Evolutionary conservation across 805 yeast species (phyloP), one percentile per base, ranked within the genome.

Genomic region (Maudiozyma barnettii): DNA sequence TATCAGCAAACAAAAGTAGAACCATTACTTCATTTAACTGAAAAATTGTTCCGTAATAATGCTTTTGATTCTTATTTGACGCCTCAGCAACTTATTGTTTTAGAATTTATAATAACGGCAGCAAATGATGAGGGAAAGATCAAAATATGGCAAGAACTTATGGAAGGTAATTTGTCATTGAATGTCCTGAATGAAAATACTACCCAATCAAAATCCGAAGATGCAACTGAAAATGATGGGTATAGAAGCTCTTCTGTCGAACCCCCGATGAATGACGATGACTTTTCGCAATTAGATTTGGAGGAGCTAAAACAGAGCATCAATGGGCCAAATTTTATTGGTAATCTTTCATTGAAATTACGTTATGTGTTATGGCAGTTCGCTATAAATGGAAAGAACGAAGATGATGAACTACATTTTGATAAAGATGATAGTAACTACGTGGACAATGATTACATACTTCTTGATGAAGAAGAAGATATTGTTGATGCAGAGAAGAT

Each of bases 361-460:
- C 69, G 91, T 52, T 83, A 82, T 54, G 72, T 83, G 12, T 66
- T 84, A 21, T 84, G 86, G 78, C 90, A 84, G 55, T 79, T 77
- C 58, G 89, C 60, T 7, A 51, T 58, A 31, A 63, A 57, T 45
- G 46, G 54, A 8, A 50, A 59, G 21, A 63, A 51, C 37, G 52
- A 54, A 35, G 73, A 69, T 35, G 70, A 68, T 41, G 61, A 63
- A 20, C 5, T 21, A 12, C 20, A 39, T 39, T 21, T 39, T 13
- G 39, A 36, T 18, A 4, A 7, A 31, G 45, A 43, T 7, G 18
- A 13, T 41, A 6, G n/a, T 16, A 18, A 41, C 5, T 16, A 9
- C 14, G n/a, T 14, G 9, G 45, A 42, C 42, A 13, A 37, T 18
- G 40, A 37, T 21, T 37, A 37, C 19, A 37, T 37, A 37, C 23